Percentiles rank a stretch among this genome's conserved stretches.
Conservation (phyloP, 495 filamentous ascomycete species). For the Aspergillus campestris region DNA sequence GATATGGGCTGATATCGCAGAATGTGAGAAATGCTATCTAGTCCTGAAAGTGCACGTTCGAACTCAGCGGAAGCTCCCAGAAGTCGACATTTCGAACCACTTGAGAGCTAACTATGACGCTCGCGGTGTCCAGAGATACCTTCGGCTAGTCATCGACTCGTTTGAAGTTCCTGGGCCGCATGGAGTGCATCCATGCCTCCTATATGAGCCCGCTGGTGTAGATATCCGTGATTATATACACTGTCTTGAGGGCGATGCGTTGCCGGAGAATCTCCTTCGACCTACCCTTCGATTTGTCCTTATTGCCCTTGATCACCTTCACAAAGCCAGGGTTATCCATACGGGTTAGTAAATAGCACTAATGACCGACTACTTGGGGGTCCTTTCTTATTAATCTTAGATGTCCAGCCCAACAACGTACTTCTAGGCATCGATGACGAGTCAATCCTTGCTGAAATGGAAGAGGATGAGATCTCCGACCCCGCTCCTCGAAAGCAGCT, state of each 20-base stretch:
- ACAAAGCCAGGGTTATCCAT: constrained; percentile 32
- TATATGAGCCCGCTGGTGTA: constrained; percentile 32
- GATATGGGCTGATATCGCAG: constrained; percentile 4
- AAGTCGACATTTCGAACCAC: constrained; percentile 27
- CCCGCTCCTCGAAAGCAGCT: constrained; percentile 17
- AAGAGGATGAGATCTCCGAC: constrained; percentile 14
- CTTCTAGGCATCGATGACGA: constrained; percentile 15
- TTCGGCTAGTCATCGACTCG: constrained; percentile 29
- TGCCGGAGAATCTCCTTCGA: constrained; percentile 15
- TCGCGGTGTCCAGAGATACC: constrained; percentile 22
- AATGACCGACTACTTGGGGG: too few species aligned
- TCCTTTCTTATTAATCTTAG: too few species aligned
- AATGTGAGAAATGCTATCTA: constrained; percentile 23
- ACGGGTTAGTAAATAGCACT: too few species aligned
- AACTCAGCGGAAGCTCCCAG: constrained; percentile 12
- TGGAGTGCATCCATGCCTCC: constrained; percentile 33
- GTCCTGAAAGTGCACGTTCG: constrained; percentile 26
- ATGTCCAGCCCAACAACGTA: constrained; percentile 20
- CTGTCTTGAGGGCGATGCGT: constrained; percentile 10
- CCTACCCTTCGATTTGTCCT: constrained; percentile 24
- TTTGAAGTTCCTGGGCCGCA: constrained; percentile 29
- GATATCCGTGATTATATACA: constrained; percentile 16
- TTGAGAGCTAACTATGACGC: constrained; percentile 10
- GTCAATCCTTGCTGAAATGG: constrained; percentile 12
- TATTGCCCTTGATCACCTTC: constrained; percentile 32